A percentile compares a stretch with the other conserved stretches of the same genome.
Evolutionary conservation across 2,329 filamentous ascomycete genomes (phyloP).

Genomic region (Stylonectria norvegica): DNA sequence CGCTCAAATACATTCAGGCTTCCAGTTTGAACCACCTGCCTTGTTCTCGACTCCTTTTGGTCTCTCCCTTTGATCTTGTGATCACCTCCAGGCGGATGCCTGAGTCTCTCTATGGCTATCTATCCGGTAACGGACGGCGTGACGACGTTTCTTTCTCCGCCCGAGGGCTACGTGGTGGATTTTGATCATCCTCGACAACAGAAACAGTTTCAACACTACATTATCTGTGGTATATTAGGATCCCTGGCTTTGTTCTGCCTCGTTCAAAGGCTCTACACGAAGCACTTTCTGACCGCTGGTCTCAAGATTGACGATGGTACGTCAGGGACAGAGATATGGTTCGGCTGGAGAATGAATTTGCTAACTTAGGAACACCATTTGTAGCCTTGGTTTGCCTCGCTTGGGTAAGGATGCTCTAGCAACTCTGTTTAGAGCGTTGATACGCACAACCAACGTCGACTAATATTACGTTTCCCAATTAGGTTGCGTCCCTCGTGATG

Average conservation of each 20-base stretch:
- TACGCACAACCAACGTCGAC: background rate
- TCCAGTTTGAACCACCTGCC: background rate
- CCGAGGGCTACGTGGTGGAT: slow-evolving; percentile 28
- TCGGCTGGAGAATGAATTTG: background rate
- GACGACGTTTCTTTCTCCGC: slow-evolving; percentile 21
- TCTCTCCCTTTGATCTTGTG: background rate
- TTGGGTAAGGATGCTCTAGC: slow-evolving; percentile 9
- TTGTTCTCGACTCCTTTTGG: background rate
- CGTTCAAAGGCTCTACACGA: slow-evolving; percentile 29
- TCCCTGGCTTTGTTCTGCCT: slow-evolving; percentile 17
- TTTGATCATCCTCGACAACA: slow-evolving; percentile 29
- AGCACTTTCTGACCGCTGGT: slow-evolving; percentile 14
- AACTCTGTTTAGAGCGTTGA: background rate
- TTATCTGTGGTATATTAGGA: slow-evolving; percentile 23
- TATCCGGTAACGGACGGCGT: slow-evolving; percentile 22
- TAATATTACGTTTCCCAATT: background rate
- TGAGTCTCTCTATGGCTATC: slow-evolving; percentile 7
- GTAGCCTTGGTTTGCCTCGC: slow-evolving; percentile 11
- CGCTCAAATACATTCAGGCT: background rate
- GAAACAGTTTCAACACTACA: slow-evolving; percentile 19
- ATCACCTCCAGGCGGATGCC: background rate
- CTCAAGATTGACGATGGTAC: slow-evolving; percentile 19
- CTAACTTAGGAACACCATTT: slow-evolving; percentile 1
- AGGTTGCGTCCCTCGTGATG: slow-evolving; percentile 21
- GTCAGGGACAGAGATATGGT: background rate